Evolutionary conservation across 768 basidiomycete species (phyloP).

Genomic region (Termitomyces sp.): DNA sequence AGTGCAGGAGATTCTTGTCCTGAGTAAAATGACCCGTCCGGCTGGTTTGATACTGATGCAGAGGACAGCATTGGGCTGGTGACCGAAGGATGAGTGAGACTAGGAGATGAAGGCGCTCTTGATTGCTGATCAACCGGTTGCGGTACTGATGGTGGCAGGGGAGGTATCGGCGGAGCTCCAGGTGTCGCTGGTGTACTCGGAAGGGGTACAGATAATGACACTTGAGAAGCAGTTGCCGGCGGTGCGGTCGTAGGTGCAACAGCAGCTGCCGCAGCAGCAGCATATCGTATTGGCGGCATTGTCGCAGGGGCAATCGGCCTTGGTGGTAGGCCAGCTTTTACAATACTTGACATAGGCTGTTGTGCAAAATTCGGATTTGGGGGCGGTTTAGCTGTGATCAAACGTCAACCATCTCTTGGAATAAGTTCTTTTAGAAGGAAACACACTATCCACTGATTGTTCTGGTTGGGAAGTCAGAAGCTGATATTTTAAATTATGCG

Average conservation of each 20-base stretch:
- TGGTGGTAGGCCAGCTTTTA: constrained; percentile 65
- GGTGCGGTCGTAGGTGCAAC: constrained; percentile 28
- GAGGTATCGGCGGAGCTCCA: constrained; percentile 35
- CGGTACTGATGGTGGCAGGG: constrained; percentile 26
- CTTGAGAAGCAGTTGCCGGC: constrained; percentile 28
- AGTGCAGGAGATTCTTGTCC: constrained; percentile 68
- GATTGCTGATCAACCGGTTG: constrained; percentile 34
- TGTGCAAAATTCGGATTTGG: constrained; percentile 71
- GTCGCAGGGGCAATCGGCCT: constrained; percentile 50
- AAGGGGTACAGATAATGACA: constrained; percentile 33
- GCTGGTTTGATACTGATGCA: constrained; percentile 62
- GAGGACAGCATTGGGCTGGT: constrained; percentile 81
- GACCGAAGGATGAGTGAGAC: constrained; percentile 79
- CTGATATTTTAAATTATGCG: not conserved
- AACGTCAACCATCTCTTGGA: constrained; percentile 6
- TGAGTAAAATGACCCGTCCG: constrained; percentile 65
- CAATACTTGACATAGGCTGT: constrained; percentile 68
- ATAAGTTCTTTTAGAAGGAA: not conserved
- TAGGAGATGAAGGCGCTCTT: constrained; percentile 62
- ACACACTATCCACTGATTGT: constrained; percentile 64
- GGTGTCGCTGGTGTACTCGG: constrained; percentile 31
- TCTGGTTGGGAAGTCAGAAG: constrained; percentile 36
- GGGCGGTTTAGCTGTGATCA: constrained; percentile 57
- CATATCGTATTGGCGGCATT: constrained; percentile 82
- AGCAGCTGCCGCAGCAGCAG: constrained; percentile 80